A percentile compares a stretch with the other conserved stretches of the same genome.
These are phyloP conservation scores for Sporothrix euskadiensis DNA, from an alignment of 2,329 filamentous ascomycete species.

Conservation along the genomic window DNA sequence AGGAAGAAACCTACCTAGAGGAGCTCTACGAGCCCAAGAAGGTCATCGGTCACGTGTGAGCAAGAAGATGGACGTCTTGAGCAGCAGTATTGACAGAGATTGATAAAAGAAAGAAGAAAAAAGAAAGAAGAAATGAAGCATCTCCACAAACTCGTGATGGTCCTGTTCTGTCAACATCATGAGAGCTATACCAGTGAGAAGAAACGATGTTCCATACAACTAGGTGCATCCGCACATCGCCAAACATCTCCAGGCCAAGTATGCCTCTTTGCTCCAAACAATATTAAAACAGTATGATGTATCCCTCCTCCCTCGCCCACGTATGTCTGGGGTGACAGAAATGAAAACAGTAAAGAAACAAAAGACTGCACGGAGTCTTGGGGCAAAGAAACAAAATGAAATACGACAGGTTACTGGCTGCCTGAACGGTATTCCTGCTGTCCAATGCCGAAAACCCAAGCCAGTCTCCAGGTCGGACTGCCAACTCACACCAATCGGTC, in stretches of 20 bases:
- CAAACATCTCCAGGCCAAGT: not conserved
- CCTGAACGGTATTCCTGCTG: not conserved
- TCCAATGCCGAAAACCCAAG: not conserved
- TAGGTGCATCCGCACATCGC: not conserved
- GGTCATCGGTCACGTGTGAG: slow-evolving; percentile 42
- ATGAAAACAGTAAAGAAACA: not conserved
- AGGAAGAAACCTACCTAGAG: slow-evolving; percentile 63
- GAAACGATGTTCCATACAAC: not conserved
- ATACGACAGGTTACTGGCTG: not conserved
- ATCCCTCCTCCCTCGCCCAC: not conserved
- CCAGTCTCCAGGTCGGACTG: not conserved
- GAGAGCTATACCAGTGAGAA: not conserved
- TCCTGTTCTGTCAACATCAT: no score
- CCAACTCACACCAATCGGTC: not conserved
- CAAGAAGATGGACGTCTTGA: not conserved
- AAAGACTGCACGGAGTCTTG: no score
- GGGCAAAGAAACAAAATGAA: not conserved
- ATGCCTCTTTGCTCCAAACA: not conserved
- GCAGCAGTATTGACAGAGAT: no score
- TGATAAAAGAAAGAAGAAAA: not conserved
- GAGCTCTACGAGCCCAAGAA: slow-evolving; percentile 61
- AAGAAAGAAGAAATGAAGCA: not conserved
- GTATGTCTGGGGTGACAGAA: not conserved
- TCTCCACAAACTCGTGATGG: no score
- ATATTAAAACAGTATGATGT: not conserved